Evolutionary conservation across 2,329 filamentous ascomycete genomes (phyloP).

Genomic region (Neocucurbitaria cava): DNA sequence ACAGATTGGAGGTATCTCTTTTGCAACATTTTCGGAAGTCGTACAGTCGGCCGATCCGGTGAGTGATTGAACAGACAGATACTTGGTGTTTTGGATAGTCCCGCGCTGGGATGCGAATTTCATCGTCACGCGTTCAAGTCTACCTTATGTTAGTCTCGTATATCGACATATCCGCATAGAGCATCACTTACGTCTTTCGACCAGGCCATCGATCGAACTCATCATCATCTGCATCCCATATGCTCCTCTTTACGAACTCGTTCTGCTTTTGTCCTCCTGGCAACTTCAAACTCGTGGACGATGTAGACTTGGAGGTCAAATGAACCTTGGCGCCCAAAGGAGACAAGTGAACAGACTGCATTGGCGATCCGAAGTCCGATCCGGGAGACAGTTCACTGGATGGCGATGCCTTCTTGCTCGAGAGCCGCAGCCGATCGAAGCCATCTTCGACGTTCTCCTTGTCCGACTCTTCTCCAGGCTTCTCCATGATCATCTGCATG

Average conservation of each 20-base stretch:
- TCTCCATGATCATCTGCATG: too few relatives aligned
- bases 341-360: too few relatives aligned
- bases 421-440: too few relatives aligned
- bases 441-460: too few relatives aligned
- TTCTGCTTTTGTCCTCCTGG: background rate
- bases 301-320: background rate
- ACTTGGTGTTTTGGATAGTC: background rate
- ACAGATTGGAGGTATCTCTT: background rate
- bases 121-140: background rate
- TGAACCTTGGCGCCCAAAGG: too few relatives aligned
- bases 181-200: conserved; percentile 1
- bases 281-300: background rate
- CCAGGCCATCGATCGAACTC: conserved; percentile 19
- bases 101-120: background rate
- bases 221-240: conserved; percentile 22
- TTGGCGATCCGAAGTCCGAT: background rate
- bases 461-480: too few relatives aligned
- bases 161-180: background rate
- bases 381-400: background rate
- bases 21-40: background rate
- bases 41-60: background rate
- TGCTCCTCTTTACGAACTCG: background rate
- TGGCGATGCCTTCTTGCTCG: too few relatives aligned
- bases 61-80: background rate
- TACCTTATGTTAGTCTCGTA: background rate